Evolutionary conservation across 2,329 filamentous ascomycete genomes (phyloP), one percentile per base, ranked within the genome.

Genomic region (Cryphonectria radicalis): DNA sequence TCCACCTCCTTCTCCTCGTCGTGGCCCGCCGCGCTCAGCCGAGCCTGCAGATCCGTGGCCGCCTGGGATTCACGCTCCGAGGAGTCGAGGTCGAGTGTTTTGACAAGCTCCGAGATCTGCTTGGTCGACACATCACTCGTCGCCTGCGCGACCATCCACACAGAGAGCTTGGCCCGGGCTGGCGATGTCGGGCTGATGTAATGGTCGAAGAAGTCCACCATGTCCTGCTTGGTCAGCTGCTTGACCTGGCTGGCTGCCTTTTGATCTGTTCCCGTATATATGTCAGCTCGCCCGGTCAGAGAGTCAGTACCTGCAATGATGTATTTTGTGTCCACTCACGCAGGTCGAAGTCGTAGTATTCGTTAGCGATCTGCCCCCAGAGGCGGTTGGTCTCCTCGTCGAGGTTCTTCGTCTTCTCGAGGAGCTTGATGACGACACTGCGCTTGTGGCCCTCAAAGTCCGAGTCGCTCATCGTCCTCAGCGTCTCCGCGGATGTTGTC

Each of bases 331-430:
- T 46, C 19, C 55, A 84, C 89, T 80, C 85, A 94, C 95, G 89
- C 79, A 92, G 90, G 77, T 94, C 87, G 81, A 98, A 99, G 80
- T 98, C 94, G 80, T 95, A 97, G 75, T 92, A 93, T 79, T 98
- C 95, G 67, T 88, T 92, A 66, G 89, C 88, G 75, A 99, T 93
- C 77, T 98, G 93, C 66, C 86, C 87, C 95, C 94, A 97, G 79
- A 97, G 91, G 62, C 93, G 88, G 69, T 86, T 88, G 6, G 91
- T 94, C 82, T 99, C 96, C 74, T 95, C 92, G 72, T 91, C 89
- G 63, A 99, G 84, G 75, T 98, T 98, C 86, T 97, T 97, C 76
- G 97, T 81, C 81, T 97, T 97, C 82, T 98, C 95, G 32, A 97
- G 84, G 22, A 93, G 86, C 82, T 94, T 94, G 78, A 93, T 93